phyloP scores from a whole-genome alignment of 2,329 filamentous ascomycete species.

The Aspergillus sp. region DNA sequence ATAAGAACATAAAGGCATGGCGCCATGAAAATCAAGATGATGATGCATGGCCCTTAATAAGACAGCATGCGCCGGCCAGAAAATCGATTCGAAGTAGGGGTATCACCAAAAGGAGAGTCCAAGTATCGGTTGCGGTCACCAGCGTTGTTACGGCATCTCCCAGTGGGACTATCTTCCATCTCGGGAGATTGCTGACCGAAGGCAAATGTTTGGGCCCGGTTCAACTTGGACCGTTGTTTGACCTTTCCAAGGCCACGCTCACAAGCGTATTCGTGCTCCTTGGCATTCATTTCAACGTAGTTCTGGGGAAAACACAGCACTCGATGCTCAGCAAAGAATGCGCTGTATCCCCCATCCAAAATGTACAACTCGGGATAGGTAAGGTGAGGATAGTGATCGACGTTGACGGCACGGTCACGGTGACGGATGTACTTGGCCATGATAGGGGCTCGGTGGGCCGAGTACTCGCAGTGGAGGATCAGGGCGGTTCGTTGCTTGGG shows the following conservation, averaged over 20 bases:
- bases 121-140: constrained; percentile 27
- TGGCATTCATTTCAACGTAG: constrained; percentile 93
- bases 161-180: constrained; percentile 62
- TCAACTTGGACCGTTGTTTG: constrained; percentile 79
- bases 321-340: constrained; percentile 77
- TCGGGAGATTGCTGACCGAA: constrained; percentile 69
- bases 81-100: constrained; percentile 28
- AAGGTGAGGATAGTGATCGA: constrained; percentile 77
- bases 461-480: constrained; percentile 98
- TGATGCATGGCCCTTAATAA: constrained; percentile 25
- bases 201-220: constrained; percentile 87
- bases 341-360: constrained; percentile 90
- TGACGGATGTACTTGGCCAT: constrained; percentile 94
- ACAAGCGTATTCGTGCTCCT: constrained; percentile 86
- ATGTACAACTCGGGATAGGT: constrained; percentile 98
- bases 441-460: constrained; percentile 87
- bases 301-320: constrained; percentile 85
- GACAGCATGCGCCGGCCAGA: constrained; percentile 42
- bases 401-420: constrained; percentile 80
- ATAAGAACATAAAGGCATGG: constrained; percentile 18
- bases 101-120: constrained; percentile 32
- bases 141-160: constrained; percentile 34
- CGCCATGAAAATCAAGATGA: constrained; percentile 17
- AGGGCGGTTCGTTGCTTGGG: constrained; percentile 70
- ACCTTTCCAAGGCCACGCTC: constrained; percentile 93